Evolutionary conservation across 1,139 yeast species (phyloP).

Genomic region (Pichia sp.): DNA sequence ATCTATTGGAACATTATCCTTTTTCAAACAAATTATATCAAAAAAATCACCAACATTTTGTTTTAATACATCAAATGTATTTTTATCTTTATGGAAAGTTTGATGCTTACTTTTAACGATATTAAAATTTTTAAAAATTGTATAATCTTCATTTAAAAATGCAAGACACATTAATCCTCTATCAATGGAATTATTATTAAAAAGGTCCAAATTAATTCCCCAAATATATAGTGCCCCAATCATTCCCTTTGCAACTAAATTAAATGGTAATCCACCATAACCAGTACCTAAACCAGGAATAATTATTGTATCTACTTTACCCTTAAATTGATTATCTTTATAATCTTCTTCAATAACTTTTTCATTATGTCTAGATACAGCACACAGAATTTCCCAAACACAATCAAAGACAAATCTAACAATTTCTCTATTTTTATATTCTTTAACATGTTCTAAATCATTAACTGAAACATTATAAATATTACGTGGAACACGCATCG

Average conservation of each 20-base stretch:
- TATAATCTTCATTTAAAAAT: slow-evolving; percentile 23
- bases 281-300: slow-evolving; percentile 50
- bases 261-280: slow-evolving; percentile 38
- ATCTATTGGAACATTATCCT: too few species aligned
- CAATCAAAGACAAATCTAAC: slow-evolving; percentile 37
- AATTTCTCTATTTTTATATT: slow-evolving; percentile 8
- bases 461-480: slow-evolving; percentile 11
- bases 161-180: slow-evolving; percentile 20
- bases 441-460: slow-evolving; percentile 7
- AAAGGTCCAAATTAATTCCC: slow-evolving; percentile 10
- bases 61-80: slow-evolving; percentile 6
- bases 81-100: not conserved
- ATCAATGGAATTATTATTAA: slow-evolving; percentile 14
- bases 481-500: slow-evolving; percentile 39
- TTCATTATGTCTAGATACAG: slow-evolving; percentile 23
- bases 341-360: slow-evolving; percentile 11
- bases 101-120: not conserved
- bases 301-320: slow-evolving; percentile 30
- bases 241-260: slow-evolving; percentile 33
- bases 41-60: slow-evolving; percentile 12
- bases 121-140: slow-evolving; percentile 6
- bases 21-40: not conserved
- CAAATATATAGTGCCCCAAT: slow-evolving; percentile 26
- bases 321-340: slow-evolving; percentile 29
- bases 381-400: slow-evolving; percentile 38